These are phyloP conservation scores for Leucosporidium creatinivorum DNA, from an alignment of 768 basidiomycete genomes.

Conservation along the genomic window DNA sequence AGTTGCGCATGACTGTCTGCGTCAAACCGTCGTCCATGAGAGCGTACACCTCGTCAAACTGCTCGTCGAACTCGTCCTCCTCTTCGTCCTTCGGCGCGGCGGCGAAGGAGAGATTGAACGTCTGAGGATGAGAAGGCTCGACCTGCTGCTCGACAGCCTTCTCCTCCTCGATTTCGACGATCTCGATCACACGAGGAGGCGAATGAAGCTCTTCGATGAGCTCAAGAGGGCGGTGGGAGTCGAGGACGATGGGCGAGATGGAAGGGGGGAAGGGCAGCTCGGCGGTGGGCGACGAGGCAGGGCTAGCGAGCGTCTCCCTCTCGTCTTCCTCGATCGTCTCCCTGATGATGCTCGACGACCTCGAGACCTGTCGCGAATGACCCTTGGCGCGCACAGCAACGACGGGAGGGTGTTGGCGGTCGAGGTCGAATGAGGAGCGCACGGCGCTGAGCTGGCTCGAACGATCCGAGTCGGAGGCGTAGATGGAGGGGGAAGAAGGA, in stretches of 20 bases:
- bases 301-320: background rate
- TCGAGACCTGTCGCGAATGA: conserved; percentile 5
- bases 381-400: background rate
- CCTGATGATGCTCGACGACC: conserved; percentile 6
- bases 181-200: background rate
- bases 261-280: background rate
- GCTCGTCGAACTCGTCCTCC: background rate
- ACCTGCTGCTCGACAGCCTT: background rate
- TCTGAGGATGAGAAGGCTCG: background rate
- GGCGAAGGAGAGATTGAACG: background rate
- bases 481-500: conserved; percentile 4
- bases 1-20: background rate
- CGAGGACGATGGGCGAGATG: background rate
- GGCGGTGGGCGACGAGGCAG: background rate
- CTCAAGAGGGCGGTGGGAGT: conserved; percentile 5
- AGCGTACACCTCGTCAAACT: background rate
- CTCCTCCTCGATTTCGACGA: background rate
- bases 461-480: background rate
- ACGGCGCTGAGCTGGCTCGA: background rate
- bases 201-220: background rate
- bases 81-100: background rate
- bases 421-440: background rate
- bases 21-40: background rate
- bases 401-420: background rate
- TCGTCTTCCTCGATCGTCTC: conserved; percentile 6